Evolutionary conservation across 2,329 filamentous ascomycete species (phyloP).

Genomic region (Coniochaeta sp.): DNA sequence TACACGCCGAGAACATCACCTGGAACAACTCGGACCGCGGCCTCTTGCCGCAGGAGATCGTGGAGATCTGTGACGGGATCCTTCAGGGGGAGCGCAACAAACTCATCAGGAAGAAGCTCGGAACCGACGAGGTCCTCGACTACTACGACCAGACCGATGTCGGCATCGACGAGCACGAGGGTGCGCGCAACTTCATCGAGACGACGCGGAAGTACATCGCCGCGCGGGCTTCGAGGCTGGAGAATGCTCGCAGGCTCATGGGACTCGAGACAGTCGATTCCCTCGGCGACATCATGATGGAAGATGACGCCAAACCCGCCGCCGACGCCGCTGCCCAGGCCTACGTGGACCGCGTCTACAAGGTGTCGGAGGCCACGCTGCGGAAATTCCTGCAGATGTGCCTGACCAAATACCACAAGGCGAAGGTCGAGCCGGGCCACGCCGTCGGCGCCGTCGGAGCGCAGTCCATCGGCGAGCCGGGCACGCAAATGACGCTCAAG

Average conservation of each 20-base stretch:
- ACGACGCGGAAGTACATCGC: conserved; percentile 69
- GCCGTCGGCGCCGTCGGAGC: conserved; percentile 94
- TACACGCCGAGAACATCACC: conserved; percentile 67
- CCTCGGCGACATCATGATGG: not conserved
- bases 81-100: conserved; percentile 62
- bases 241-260: conserved; percentile 40
- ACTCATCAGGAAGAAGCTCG: conserved; percentile 51
- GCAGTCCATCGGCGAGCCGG: conserved; percentile 95
- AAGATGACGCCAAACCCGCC: conserved; percentile 6
- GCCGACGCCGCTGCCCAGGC: conserved; percentile 24
- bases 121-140: conserved; percentile 53
- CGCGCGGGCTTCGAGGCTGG: conserved; percentile 53
- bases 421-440: conserved; percentile 88
- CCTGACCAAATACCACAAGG: conserved; percentile 82
- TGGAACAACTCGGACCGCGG: conserved; percentile 71
- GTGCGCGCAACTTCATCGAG: conserved; percentile 72
- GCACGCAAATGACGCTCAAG: conserved; percentile 98
- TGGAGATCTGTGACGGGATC: conserved; percentile 57
- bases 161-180: conserved; percentile 71
- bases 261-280: conserved; percentile 33
- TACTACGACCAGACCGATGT: conserved; percentile 66
- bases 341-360: conserved; percentile 66
- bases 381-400: conserved; percentile 73
- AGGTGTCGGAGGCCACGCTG: conserved; percentile 71
- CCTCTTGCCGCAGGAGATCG: conserved; percentile 68